Evolutionary conservation across 2,329 filamentous ascomycete genomes (phyloP), one percentile per base, ranked within the genome.

Genomic region (Cordyceps farinosa): DNA sequence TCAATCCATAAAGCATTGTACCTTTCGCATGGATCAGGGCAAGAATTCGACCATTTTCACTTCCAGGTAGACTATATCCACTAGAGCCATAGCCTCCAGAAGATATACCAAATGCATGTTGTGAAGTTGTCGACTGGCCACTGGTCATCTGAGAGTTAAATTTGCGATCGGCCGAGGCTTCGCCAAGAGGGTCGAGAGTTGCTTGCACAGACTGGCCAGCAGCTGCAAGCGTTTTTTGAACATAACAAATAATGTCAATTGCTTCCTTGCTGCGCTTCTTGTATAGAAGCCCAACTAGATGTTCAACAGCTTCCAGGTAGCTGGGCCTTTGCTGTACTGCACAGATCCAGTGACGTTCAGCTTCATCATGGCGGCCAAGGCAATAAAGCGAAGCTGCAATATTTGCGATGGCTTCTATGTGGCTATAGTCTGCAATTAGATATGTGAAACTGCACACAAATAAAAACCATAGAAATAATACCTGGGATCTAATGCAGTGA

Each of bases 21-120:
- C 94, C 95, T 75, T 98, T 99, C 27, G 94, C 93, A 76, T 99
- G 95, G 47, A 98, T 87, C 17, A 99, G 82, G n/a, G 92, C 90
- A 51, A 99, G 83, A 70, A 99, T 92, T 65, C 95, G 87, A 9
- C 94, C 95, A 72, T 97, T 98, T 68, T 99, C 95, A 50, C 84
- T 87, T 2, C 89, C 92, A 5, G 92, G 85, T 50, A 99, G 88
- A 15, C 87, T 85, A 74, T 96, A 98, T 17, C 92, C 93, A 74
- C 91, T 95, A 4, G 88, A 89, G 1, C 53, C 53, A 32, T 56
- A 55, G 13, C 42, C 56, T 29, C 87, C 90, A 3, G 61, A 32
- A 30, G 50, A 38, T 30, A 54, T 34, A 11, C 44, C 32, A 45
- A 59, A 40, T 15, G 48, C 15, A 5, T 27, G 8, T 13, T 15